Conservation (phyloP, 139 green algal genomes). For the Bryopsis sp. region DNA sequence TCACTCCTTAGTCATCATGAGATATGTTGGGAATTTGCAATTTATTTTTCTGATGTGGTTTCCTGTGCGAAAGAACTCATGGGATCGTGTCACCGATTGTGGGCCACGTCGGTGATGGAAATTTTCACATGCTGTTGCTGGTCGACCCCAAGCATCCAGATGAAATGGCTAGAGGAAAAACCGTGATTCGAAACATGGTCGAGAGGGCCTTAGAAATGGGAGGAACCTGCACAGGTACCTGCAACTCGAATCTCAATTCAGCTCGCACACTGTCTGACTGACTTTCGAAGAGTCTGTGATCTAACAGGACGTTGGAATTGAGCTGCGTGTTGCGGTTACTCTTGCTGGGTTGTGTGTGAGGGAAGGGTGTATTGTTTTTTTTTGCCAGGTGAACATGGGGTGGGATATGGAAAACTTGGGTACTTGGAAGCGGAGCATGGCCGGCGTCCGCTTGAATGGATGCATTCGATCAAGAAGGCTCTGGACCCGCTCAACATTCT, state of each 20-base stretch:
- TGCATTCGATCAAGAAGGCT: constrained; percentile 43
- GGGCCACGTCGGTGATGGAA: constrained; percentile 55
- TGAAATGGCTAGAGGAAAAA: constrained; percentile 32
- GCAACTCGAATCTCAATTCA: too few relatives aligned
- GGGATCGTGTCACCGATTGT: constrained; percentile 46
- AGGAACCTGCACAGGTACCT: constrained; percentile 47
- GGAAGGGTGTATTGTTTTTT: too few relatives aligned
- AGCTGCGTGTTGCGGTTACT: too few relatives aligned
- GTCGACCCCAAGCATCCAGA: constrained; percentile 33
- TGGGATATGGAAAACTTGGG: constrained; percentile 41
- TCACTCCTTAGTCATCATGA: too few relatives aligned
- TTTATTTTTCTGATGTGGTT: too few relatives aligned
- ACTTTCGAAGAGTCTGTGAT: too few relatives aligned
- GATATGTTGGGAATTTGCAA: too few relatives aligned
- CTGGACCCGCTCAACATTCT: constrained; percentile 52
- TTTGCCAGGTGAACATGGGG: constrained; percentile 38
- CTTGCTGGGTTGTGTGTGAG: too few relatives aligned
- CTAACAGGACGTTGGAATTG: too few relatives aligned
- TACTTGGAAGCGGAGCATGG: constrained; percentile 43
- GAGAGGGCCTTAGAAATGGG: constrained; percentile 30
- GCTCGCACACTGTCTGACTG: too few relatives aligned
- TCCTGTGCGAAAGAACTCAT: too few relatives aligned
- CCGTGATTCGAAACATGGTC: constrained; percentile 31
- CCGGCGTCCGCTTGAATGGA: constrained; percentile 29
- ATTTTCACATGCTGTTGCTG: constrained; percentile 45